A percentile compares a stretch with the other conserved stretches of the same genome.
phyloP scores from a whole-genome alignment of 1,139 yeast genomes.

The Nadsonia starkeyi-henricii region DNA sequence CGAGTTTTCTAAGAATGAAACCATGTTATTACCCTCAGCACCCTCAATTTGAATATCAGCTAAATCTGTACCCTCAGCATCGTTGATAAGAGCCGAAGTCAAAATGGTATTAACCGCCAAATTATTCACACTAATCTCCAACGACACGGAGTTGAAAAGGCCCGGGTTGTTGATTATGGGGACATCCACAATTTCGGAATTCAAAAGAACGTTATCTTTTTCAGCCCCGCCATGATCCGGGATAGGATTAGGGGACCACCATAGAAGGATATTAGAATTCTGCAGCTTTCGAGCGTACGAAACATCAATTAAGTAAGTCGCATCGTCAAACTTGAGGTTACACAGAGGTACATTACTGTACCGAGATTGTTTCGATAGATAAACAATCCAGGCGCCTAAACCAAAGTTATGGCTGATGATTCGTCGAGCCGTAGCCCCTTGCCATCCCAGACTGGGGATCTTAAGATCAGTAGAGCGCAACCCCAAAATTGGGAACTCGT shows the following conservation, averaged over 20 bases:
- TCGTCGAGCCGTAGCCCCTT: conserved; percentile 50
- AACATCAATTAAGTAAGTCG: conserved; percentile 70
- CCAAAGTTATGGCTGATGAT: conserved; percentile 60
- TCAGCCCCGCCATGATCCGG: conserved; percentile 86
- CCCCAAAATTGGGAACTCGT: conserved; percentile 48
- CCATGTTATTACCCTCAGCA: conserved; percentile 12
- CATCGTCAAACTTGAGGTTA: conserved; percentile 62
- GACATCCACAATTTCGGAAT: conserved; percentile 50
- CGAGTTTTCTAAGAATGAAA: conserved; percentile 37
- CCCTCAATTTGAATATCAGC: conserved; percentile 36
- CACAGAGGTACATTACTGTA: conserved; percentile 79
- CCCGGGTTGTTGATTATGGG: conserved; percentile 72
- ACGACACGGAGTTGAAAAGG: conserved; percentile 59
- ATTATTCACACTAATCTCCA: conserved; percentile 70
- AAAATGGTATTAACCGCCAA: conserved; percentile 74
- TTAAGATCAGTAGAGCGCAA: conserved; percentile 34
- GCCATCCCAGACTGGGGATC: conserved; percentile 84
- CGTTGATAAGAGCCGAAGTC: conserved; percentile 71
- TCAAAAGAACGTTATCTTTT: conserved; percentile 34
- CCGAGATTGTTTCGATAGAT: conserved; percentile 49
- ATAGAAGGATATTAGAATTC: conserved; percentile 54
- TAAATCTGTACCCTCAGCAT: conserved; percentile 78
- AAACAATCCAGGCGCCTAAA: conserved; percentile 60
- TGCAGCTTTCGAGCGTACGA: conserved; percentile 68
- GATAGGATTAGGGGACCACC: conserved; percentile 82